phyloP scores from a whole-genome alignment of 2,329 filamentous ascomycete species.

The Apiospora pterosperma region DNA sequence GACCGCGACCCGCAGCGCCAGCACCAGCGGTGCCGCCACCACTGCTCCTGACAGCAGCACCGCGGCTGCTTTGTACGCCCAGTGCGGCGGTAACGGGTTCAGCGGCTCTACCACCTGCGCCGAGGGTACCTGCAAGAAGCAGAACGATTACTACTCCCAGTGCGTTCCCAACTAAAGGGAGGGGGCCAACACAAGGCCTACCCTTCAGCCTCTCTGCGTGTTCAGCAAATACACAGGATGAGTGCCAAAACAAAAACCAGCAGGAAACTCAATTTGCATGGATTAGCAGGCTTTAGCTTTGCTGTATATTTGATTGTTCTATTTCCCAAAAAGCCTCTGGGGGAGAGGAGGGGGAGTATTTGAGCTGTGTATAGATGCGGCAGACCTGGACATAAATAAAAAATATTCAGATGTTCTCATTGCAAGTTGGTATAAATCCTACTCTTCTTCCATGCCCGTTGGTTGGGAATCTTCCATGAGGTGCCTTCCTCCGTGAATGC shows the following conservation, averaged over 20 bases:
- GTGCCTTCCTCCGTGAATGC: neutral
- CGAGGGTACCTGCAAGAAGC: constrained; percentile 8
- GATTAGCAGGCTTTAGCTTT: neutral
- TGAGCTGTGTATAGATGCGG: constrained; percentile 1
- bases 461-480: neutral
- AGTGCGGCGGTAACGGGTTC: constrained; percentile 9
- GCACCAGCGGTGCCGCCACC: neutral
- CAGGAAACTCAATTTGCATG: neutral
- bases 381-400: neutral
- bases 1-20: constrained; percentile 5
- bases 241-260: no score
- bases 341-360: neutral
- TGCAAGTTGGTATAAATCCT: neutral
- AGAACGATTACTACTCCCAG: constrained; percentile 11
- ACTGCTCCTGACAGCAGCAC: neutral
- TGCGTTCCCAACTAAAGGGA: constrained; percentile 5
- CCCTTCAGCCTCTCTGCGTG: no score
- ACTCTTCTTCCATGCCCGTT: neutral
- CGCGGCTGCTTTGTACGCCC: constrained; percentile 9
- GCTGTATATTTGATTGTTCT: neutral
- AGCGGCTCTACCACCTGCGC: constrained; percentile 8
- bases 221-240: no score
- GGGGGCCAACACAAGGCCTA: no score
- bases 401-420: neutral
- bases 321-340: neutral